Base-by-base conservation (phyloP, 2,329 filamentous ascomycete species). In the Trematosphaeria pertusa region DNA sequence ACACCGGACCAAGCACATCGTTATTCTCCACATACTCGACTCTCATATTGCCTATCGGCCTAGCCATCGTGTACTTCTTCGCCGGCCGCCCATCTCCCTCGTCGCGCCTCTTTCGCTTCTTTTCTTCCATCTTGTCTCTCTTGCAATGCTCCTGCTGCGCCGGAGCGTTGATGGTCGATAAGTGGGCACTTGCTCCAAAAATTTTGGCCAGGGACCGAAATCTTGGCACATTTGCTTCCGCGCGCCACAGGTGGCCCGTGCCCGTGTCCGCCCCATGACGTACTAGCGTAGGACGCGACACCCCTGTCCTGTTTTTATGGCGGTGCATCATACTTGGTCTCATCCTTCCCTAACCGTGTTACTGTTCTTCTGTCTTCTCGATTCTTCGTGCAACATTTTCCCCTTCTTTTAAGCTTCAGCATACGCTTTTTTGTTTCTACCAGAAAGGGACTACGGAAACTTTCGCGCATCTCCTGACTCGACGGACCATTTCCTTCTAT, bases 21-120 rank as follows among this genome's bases (percentile, higher is more conserved):
- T 75, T 64, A 56, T 79, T 78, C 49, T 78, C 70, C 35, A 80
- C 55, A 32, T 79, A 62, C 49, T 75, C 73, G 36, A 80, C 73
- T 36, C 69, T 70, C 31, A 81, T 69, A 18, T 47, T 65, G 21
- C 72, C 67, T 21, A 72, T 64, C 19, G 71, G 59, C 19, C 67
- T 61, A 42, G 70, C 61, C 36, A 72, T 65, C 8, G 77, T 74
- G 5, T 73, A 56, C 66, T 79, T 81, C 57, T 81, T 82, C 37
- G 54, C 53, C 2, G 67, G 61, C 1, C 65, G 56, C 20, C 63
- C 63, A 31, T 39, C 58, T 12, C 52, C 55, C 9, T 71, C 62
- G 5, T 62, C 62, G 20, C 61, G 51, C 49, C 70, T 66, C 59
- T 73, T 73, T 48, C 71, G 63, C 62, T 73, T 73, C 57, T 71